These are phyloP conservation scores for Nigrospora sphaerica DNA, from an alignment of 2,329 filamentous ascomycete species.

Conservation along the genomic window DNA sequence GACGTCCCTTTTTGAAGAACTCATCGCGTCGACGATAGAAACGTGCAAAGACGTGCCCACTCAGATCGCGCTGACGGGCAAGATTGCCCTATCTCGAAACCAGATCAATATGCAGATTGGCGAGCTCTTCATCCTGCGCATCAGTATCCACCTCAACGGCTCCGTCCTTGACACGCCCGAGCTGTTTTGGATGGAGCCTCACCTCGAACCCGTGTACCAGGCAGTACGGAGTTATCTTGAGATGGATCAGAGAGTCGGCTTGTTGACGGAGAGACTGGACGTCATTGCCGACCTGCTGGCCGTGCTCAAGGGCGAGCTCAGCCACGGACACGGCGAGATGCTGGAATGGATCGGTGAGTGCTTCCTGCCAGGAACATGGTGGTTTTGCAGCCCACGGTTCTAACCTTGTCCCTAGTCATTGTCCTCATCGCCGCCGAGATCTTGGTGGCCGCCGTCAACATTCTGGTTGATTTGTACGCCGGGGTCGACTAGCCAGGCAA, in stretches of 20 bases:
- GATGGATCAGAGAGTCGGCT: conserved; percentile 89
- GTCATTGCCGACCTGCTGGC: conserved; percentile 91
- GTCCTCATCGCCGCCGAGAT: conserved; percentile 94
- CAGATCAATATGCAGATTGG: conserved; percentile 99
- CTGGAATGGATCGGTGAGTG: conserved; percentile 79
- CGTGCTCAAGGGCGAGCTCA: conserved; percentile 91
- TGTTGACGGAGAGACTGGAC: conserved; percentile 83
- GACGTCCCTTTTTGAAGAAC: conserved; percentile 93
- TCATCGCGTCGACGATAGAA: conserved; percentile 89
- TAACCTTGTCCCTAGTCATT: conserved; percentile 56
- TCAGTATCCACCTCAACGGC: conserved; percentile 96
- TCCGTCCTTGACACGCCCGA: conserved; percentile 95
- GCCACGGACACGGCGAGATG: conserved; percentile 85
- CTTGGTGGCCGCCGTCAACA: conserved; percentile 85
- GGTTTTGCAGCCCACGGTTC: too few relatives aligned
- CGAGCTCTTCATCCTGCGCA: conserved; percentile 93
- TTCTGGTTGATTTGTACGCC: conserved; percentile 87
- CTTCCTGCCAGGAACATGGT: too few relatives aligned
- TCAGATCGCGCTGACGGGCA: conserved; percentile 87
- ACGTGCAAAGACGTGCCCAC: conserved; percentile 88
- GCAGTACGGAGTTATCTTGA: conserved; percentile 93
- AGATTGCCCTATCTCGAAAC: conserved; percentile 77
- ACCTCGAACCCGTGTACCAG: conserved; percentile 92
- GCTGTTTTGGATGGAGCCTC: conserved; percentile 96
- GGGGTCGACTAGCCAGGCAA: conserved; percentile 18